phyloP scores from a whole-genome alignment of 2,329 filamentous ascomycete species.

The Talaromyces sp. region DNA sequence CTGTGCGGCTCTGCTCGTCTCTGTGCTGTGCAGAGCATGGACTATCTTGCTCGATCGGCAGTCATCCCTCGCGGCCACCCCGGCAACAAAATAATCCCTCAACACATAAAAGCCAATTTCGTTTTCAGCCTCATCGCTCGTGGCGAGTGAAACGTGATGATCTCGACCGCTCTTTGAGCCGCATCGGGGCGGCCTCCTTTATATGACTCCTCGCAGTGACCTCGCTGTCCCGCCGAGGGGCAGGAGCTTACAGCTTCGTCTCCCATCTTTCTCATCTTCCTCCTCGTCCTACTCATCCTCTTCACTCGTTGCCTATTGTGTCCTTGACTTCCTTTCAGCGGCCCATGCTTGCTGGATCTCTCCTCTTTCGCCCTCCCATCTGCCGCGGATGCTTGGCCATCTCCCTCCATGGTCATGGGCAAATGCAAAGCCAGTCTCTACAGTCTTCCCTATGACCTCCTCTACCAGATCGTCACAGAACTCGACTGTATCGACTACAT shows the following conservation, averaged over 20 bases:
- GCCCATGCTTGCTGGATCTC: not conserved
- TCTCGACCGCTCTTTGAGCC: not conserved
- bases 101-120: not conserved
- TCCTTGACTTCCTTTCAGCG: not conserved
- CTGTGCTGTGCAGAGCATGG: too few species aligned
- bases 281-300: not conserved
- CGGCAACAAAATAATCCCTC: not conserved
- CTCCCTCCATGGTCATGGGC: conserved; percentile 15
- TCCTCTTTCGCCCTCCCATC: not conserved
- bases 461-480: conserved; percentile 52
- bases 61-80: not conserved
- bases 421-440: conserved; percentile 29
- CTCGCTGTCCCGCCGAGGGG: too few species aligned
- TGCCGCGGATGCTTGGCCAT: not conserved
- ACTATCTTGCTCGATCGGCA: not conserved
- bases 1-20: not conserved
- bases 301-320: too few species aligned
- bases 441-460: conserved; percentile 59
- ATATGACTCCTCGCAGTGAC: not conserved
- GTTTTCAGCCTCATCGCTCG: not conserved
- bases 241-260: not conserved
- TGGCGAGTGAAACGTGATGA: not conserved
- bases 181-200: not conserved
- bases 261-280: too few species aligned
- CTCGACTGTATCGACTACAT: conserved; percentile 56